These are phyloP conservation scores for Agaricales sp. DNA, from an alignment of 1,284 basidiomycete species.

Conservation along the genomic window DNA sequence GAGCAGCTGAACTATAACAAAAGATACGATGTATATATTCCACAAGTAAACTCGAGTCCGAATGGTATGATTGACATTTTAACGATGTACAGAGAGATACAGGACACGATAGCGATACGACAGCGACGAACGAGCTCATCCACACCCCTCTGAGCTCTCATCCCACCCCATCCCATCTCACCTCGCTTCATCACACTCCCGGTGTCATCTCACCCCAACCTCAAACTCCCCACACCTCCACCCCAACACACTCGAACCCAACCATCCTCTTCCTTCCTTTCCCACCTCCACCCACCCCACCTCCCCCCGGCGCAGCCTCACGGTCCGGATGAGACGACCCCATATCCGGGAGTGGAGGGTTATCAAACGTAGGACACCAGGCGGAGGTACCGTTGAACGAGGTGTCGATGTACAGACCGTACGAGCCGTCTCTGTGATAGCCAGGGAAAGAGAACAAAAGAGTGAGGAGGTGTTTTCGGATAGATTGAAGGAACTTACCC, in stretches of 20 bases:
- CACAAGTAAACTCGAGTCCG: too few species aligned
- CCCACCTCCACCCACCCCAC: neutral
- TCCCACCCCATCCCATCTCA: too few species aligned
- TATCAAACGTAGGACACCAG: constrained; percentile 1
- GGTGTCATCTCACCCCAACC: too few species aligned
- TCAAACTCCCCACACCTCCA: constrained; percentile 1
- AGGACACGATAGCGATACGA: too few species aligned
- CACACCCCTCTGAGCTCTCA: too few species aligned
- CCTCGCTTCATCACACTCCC: too few species aligned
- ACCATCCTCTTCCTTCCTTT: constrained; percentile 1
- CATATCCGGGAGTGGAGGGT: neutral
- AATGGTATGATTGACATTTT: too few species aligned
- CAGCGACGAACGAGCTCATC: too few species aligned
- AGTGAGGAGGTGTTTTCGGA: neutral
- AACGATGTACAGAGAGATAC: too few species aligned
- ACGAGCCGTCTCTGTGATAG: neutral
- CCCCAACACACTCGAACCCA: neutral
- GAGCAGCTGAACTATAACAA: too few species aligned
- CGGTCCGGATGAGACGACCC: neutral
- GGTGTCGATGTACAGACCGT: neutral
- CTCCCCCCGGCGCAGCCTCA: too few species aligned
- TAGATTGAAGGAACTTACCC: neutral
- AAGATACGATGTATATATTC: too few species aligned
- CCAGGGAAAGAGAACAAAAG: neutral
- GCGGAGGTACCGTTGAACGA: neutral